Base-by-base conservation (phyloP, 345 rosid genomes). In the Kandelia obovata region DNA sequence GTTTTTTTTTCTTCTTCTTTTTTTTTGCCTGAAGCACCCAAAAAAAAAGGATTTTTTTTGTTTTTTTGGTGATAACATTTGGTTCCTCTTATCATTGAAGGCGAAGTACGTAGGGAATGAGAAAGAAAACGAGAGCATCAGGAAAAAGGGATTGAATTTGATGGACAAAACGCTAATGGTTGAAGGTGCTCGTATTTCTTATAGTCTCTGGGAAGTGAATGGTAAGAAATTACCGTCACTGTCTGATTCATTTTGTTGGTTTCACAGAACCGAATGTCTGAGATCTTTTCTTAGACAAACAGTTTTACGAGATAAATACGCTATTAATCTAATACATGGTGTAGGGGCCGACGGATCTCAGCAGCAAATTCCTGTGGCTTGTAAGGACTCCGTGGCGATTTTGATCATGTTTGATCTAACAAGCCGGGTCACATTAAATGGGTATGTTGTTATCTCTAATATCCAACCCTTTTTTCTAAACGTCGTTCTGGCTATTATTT, bases 381-480 rank as follows among this genome's bases (percentile, higher is more conserved):
- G 98, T 78, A 86, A 83, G 68, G 97, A 88, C 78, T 91, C 97
- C 26, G 89, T 87, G 30, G 98, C 98, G 6, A 89, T 91, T 72
- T 74, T 89, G 56, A 83, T 91, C 74, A 88, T 93, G 98, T 93
- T 91, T 71, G 97, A 93, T 79, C 83, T 91, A 27, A 91, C 98
- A 1, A 91, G 98, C 75, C 86, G 98, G 37, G 80, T 94, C 66
- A 90, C 96, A 0, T 75, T 92, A 65, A 86, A 84, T 58, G 80
- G 86, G 96, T 90, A 7, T 7, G 37, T 46, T 59, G 62, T 30
- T 26, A 21, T 62, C 25, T 65, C 34, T 39, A 46, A 58, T 32
- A 21, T 59, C 34, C 19, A 20, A 49, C 16, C 7, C 4, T 37
- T 55, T 0, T 34, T 34, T 31, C 17, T 43, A 43, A 43, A 43